These are phyloP conservation scores for Cladophialophora bantiana DNA, from an alignment of 2,329 filamentous ascomycete genomes.

Conservation along the genomic window DNA sequence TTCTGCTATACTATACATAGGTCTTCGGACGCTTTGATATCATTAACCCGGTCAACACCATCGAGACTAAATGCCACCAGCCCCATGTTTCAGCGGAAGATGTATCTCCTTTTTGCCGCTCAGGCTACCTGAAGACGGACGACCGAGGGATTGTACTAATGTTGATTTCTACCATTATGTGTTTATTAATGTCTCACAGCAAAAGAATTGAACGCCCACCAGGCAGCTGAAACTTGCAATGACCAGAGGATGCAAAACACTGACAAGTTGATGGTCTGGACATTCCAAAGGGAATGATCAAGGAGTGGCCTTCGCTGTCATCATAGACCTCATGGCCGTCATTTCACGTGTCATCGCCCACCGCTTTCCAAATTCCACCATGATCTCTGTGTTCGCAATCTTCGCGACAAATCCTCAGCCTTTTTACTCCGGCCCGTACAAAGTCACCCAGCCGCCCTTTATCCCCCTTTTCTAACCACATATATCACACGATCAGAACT, in stretches of 20 bases:
- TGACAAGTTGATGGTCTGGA: background rate
- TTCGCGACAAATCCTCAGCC: background rate
- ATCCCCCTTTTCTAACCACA: background rate
- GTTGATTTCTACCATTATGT: too few species aligned
- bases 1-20: background rate
- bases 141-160: background rate
- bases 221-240: background rate
- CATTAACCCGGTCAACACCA: conserved; percentile 12
- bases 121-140: background rate
- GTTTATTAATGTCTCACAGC: background rate
- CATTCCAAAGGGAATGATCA: background rate
- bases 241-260: background rate
- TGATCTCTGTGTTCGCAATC: background rate
- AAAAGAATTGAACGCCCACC: background rate
- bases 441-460: background rate
- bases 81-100: conserved; percentile 16
- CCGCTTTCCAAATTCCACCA: background rate
- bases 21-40: conserved; percentile 20
- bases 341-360: background rate
- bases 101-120: conserved; percentile 11
- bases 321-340: background rate
- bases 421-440: background rate
- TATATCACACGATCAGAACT: background rate
- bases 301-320: background rate
- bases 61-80: conserved; percentile 15